Percentiles rank a stretch among this genome's conserved stretches.
Conservation (phyloP, 2,329 filamentous ascomycete species). For the Leptographium radiaticola region DNA sequence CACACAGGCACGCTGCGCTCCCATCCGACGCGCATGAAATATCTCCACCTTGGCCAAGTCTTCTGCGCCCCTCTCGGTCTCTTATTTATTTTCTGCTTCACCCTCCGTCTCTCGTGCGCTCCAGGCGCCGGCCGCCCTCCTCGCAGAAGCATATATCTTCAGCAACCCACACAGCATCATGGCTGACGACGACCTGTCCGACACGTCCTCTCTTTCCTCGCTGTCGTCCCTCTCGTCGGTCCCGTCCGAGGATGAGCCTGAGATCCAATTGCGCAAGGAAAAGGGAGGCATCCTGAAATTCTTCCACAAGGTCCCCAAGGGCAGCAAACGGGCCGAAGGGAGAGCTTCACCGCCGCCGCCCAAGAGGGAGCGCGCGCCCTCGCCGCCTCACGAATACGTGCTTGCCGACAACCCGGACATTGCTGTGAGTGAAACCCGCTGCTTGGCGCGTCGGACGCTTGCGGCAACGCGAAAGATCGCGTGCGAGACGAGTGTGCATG, state of each 20-base stretch:
- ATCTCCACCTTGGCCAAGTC: not conserved
- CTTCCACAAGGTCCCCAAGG: slow-evolving; percentile 41
- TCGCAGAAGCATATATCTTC: slow-evolving; percentile 1
- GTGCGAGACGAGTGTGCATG: slow-evolving; percentile 22
- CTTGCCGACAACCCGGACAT: slow-evolving; percentile 86
- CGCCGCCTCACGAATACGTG: slow-evolving; percentile 80
- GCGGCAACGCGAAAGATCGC: slow-evolving; percentile 40
- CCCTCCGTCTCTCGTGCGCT: not conserved
- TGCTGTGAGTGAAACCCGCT: slow-evolving; percentile 53
- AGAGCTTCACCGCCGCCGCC: slow-evolving; percentile 30
- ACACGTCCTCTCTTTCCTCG: slow-evolving; percentile 49
- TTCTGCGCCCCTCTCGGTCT: not conserved
- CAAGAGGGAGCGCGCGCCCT: slow-evolving; percentile 63
- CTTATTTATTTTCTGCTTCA: not conserved
- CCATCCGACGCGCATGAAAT: not conserved
- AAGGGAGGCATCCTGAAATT: slow-evolving; percentile 53
- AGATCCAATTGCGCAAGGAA: slow-evolving; percentile 36
- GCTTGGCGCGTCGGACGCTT: slow-evolving; percentile 5
- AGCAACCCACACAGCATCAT: slow-evolving; percentile 23
- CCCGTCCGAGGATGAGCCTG: slow-evolving; percentile 39
- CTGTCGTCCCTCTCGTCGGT: slow-evolving; percentile 34
- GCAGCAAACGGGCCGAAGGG: slow-evolving; percentile 12
- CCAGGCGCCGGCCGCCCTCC: slow-evolving; percentile 12
- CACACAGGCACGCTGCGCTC: not conserved
- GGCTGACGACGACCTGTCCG: slow-evolving; percentile 50